phyloP scores from a whole-genome alignment of 352 stramenopile species.

The Phytophthora pinifolia region DNA sequence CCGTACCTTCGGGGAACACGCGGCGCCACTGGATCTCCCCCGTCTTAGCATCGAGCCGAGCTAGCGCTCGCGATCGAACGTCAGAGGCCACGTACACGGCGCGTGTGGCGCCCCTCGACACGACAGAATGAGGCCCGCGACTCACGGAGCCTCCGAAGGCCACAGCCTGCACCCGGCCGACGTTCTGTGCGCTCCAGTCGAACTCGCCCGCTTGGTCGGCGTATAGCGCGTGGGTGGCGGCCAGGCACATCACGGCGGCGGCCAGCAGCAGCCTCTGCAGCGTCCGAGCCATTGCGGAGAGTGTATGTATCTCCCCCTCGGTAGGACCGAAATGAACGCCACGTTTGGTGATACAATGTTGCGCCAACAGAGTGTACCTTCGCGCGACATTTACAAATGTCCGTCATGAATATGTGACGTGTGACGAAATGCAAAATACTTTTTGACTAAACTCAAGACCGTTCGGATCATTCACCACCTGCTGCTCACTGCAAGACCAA shows the following conservation, averaged over 20 bases:
- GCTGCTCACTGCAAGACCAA: no score
- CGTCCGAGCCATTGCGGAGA: conserved; percentile 19
- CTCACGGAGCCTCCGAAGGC: conserved; percentile 52
- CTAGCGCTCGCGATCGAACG: conserved; percentile 54
- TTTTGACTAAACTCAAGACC: no score
- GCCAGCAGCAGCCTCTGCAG: conserved; percentile 26
- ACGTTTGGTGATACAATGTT: no score
- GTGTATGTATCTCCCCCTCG: no score
- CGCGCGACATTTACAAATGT: no score
- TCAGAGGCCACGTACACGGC: conserved; percentile 77
- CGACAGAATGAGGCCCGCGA: conserved; percentile 32
- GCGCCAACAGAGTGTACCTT: no score
- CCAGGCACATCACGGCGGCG: conserved; percentile 30
- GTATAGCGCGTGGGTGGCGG: conserved; percentile 44
- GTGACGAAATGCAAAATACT: no score
- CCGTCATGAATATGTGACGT: no score
- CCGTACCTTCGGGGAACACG: conserved; percentile 51
- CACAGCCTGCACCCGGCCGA: conserved; percentile 53
- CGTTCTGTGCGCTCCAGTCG: conserved; percentile 72
- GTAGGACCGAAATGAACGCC: no score
- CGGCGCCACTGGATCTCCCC: conserved; percentile 78
- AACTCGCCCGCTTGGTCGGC: conserved; percentile 79
- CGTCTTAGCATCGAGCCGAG: conserved; percentile 65
- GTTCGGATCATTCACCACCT: no score
- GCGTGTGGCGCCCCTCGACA: conserved; percentile 43